Base-by-base conservation (phyloP, 345 rosid genomes). In the Salix koriyanagi region DNA sequence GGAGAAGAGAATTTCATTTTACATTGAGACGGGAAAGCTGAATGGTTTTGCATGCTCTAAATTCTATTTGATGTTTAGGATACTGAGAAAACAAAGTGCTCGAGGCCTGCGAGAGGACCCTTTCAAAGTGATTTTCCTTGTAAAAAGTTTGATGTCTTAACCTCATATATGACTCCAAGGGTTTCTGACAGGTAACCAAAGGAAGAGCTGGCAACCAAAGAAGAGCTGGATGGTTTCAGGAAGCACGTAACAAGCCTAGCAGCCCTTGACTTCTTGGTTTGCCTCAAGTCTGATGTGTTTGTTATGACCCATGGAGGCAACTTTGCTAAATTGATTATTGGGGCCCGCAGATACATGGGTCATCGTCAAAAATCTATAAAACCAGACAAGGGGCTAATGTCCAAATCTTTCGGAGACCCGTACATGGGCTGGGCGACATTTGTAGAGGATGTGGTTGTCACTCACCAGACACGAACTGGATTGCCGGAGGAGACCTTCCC, bases 301-400 rank as follows among this genome's bases (percentile, higher is more conserved):
- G 98, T 96, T 69, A 94, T 96, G 99, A 96, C 99, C 2, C 99
- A 96, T 36, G 99, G 99, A 72, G 99, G 99, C 84, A 96, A 96
- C 88, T 96, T 96, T 15, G 99, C 99, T 5, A 96, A 96, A 79
- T 86, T 96, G 87, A 96, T 96, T 67, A 96, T 96, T 1, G 99
- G 99, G 64, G 98, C 97, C 1, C 89, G 99, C 5, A 84, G 99
- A 76, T 96, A 94, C 84, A 90, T 90, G 97, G 98, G 99, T 69
- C 99, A 96, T 83, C 94, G 87, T 0, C 93, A 90, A 42, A 94
- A 94, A 83, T 96, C 99, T 52, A 94, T 94, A 80, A 96, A 96
- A 83, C 98, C 99, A 2, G 99, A 96, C 85, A 96, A 96, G 88
- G 99, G 99, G 23, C 89, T 96, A 2, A 92, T 96, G 98, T 96